Evolutionary conservation across 1,284 basidiomycete genomes (phyloP).

Genomic region (Testicularia cyperi): DNA sequence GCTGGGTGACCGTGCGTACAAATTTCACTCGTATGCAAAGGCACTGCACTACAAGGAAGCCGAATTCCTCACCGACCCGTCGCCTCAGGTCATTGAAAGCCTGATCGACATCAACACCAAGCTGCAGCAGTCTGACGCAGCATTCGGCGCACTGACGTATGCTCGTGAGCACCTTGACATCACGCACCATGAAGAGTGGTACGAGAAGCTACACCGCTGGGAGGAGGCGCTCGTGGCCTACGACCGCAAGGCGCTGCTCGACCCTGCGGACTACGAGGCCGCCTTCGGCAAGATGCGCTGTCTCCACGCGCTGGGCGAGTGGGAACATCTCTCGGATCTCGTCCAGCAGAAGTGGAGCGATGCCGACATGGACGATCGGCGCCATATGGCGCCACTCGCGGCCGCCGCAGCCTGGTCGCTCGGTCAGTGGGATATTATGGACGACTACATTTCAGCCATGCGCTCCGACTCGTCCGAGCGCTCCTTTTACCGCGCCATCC

Average conservation of each 20-base stretch:
- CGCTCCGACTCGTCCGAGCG: conserved; percentile 89
- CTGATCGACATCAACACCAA: conserved; percentile 97
- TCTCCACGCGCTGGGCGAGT: conserved; percentile 94
- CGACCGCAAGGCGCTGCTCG: conserved; percentile 74
- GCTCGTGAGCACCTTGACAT: conserved; percentile 67
- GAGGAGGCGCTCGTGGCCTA: conserved; percentile 88
- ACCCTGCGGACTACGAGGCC: conserved; percentile 65
- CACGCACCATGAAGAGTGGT: conserved; percentile 92
- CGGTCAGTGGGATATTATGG: conserved; percentile 97
- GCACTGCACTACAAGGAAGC: conserved; percentile 98
- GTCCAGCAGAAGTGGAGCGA: conserved; percentile 88
- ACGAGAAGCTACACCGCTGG: conserved; percentile 94
- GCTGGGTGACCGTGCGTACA: conserved; percentile 86
- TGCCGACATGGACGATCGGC: conserved; percentile 78
- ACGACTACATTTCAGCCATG: conserved; percentile 93
- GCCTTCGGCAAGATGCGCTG: conserved; percentile 91
- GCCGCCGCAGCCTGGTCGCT: conserved; percentile 96
- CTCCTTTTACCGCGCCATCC: conserved; percentile 92
- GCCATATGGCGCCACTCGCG: conserved; percentile 92
- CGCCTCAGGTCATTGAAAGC: conserved; percentile 79
- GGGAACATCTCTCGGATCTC: conserved; percentile 84
- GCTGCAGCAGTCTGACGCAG: conserved; percentile 72
- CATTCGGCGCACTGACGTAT: conserved; percentile 57
- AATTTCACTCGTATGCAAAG: conserved; percentile 94
- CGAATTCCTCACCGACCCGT: conserved; percentile 90